These are phyloP conservation scores for Ascosphaera aggregata DNA, from an alignment of 2,329 filamentous ascomycete species.

Conservation along the genomic window DNA sequence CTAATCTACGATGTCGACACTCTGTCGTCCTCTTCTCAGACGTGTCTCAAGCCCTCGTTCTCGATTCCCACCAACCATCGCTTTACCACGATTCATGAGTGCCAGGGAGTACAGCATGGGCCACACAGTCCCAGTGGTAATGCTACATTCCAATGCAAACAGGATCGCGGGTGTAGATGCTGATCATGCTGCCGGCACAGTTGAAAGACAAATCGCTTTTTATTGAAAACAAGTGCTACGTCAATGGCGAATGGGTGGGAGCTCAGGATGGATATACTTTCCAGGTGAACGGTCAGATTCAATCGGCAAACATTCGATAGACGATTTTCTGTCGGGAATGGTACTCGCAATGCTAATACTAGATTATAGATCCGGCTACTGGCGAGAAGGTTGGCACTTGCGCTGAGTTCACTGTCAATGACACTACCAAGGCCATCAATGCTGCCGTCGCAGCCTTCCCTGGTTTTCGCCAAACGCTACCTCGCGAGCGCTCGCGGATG, in stretches of 20 bases:
- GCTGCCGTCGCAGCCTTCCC: conserved; percentile 54
- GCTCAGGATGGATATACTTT: conserved; percentile 81
- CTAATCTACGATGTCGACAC: conserved; percentile 4
- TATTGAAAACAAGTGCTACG: conserved; percentile 52
- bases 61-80: conserved; percentile 15
- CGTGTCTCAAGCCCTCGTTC: conserved; percentile 14
- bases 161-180: conserved; percentile 3
- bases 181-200: conserved; percentile 17
- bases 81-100: conserved; percentile 10
- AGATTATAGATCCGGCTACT: conserved; percentile 48
- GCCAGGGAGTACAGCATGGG: conserved; percentile 19
- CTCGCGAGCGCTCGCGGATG: conserved; percentile 35
- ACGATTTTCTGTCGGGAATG: not conserved
- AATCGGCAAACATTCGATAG: not conserved
- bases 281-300: conserved; percentile 43
- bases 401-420: conserved; percentile 55
- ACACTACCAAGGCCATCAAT: conserved; percentile 59
- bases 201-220: conserved; percentile 61
- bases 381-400: conserved; percentile 59
- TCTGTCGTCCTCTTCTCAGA: conserved; percentile 11
- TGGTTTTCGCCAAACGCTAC: conserved; percentile 35
- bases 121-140: conserved; percentile 18
- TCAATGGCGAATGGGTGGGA: conserved; percentile 81
- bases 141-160: conserved; percentile 2
- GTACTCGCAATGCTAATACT: not conserved